Evolutionary conservation across 208 protist species (phyloP).

Genomic region (Leishmania braziliensis): DNA sequence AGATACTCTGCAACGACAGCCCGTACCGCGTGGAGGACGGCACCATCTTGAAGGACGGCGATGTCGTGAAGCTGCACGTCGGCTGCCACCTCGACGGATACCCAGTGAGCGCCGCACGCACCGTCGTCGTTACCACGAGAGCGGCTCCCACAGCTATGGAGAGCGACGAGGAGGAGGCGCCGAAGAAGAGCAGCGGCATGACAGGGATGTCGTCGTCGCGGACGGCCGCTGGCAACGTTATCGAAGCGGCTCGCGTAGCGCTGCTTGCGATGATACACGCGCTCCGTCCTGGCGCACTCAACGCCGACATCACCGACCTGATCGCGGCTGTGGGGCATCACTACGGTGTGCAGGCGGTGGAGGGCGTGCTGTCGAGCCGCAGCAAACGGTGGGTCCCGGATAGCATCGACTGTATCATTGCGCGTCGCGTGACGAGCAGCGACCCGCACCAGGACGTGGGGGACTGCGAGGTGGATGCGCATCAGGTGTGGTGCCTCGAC

Average conservation of each 20-base stretch:
- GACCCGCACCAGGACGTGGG: slow-evolving; percentile 93
- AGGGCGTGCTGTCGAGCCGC: slow-evolving; percentile 98
- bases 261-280: slow-evolving; percentile 87
- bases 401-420: slow-evolving; percentile 96
- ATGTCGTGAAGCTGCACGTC: slow-evolving; percentile 98
- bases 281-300: slow-evolving; percentile 74
- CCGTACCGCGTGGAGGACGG: slow-evolving; percentile 86
- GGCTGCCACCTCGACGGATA: slow-evolving; percentile 98
- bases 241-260: slow-evolving; percentile 95
- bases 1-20: slow-evolving; percentile 96
- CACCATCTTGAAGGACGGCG: slow-evolving; percentile 74
- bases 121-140: slow-evolving; percentile 70
- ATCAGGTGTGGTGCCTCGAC: slow-evolving; percentile 90
- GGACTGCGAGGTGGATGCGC: slow-evolving; percentile 67
- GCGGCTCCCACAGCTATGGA: slow-evolving; percentile 4
- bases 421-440: slow-evolving; percentile 64
- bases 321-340: slow-evolving; percentile 90
- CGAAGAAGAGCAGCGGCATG: background rate
- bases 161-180: slow-evolving; percentile 7
- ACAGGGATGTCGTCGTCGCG: slow-evolving; percentile 14
- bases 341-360: slow-evolving; percentile 92
- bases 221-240: slow-evolving; percentile 79
- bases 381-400: slow-evolving; percentile 97
- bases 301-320: slow-evolving; percentile 93
- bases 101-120: slow-evolving; percentile 94